These are phyloP conservation scores for Aspergillus brunneoviolaceus DNA, from an alignment of 2,329 filamentous ascomycete species.

Conservation along the genomic window DNA sequence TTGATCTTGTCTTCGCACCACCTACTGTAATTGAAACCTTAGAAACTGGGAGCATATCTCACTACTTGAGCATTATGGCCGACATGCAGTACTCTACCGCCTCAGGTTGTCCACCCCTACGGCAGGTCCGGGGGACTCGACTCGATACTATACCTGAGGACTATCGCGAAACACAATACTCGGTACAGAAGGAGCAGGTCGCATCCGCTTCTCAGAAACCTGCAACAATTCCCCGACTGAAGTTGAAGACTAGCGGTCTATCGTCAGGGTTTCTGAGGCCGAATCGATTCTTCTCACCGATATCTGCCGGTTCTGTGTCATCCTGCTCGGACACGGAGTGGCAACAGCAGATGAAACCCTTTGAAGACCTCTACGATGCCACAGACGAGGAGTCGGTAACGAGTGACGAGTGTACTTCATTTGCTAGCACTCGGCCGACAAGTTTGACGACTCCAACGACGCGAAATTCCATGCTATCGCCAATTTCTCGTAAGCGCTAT, in stretches of 20 bases:
- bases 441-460: conserved; percentile 47
- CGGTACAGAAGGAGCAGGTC: conserved; percentile 16
- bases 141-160: conserved; percentile 68
- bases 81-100: conserved; percentile 49
- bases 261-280: conserved; percentile 22
- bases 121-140: conserved; percentile 57
- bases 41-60: conserved; percentile 7
- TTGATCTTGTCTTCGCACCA: conserved; percentile 11
- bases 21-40: conserved; percentile 29
- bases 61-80: conserved; percentile 40
- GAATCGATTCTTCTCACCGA: conserved; percentile 32
- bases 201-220: not conserved
- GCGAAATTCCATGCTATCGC: conserved; percentile 37
- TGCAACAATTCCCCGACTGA: conserved; percentile 31
- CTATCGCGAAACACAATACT: conserved; percentile 32
- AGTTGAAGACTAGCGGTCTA: conserved; percentile 34
- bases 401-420: conserved; percentile 49
- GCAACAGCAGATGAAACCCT: conserved; percentile 68
- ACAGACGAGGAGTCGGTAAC: conserved; percentile 72
- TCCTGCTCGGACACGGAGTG: conserved; percentile 57
- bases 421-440: conserved; percentile 50
- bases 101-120: conserved; percentile 53
- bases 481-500: conserved; percentile 50
- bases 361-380: conserved; percentile 84
- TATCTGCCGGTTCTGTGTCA: conserved; percentile 33